Conservation (phyloP, 176 grass and related monocot species). For the Triticum dicoccoides region DNA sequence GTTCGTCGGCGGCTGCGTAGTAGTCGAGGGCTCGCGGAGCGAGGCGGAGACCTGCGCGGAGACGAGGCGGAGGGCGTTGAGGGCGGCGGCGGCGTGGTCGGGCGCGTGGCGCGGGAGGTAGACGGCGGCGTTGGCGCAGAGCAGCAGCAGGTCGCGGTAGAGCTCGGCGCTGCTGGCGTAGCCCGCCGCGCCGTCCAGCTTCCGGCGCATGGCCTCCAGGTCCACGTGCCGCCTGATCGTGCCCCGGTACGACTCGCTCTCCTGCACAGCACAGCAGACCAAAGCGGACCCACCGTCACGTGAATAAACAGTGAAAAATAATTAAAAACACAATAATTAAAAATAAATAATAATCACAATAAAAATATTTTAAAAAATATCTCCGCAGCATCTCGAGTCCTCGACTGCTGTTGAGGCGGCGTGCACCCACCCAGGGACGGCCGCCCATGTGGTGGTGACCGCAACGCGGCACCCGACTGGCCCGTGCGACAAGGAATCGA, state of each 20-base stretch:
- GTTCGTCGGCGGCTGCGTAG: neutral
- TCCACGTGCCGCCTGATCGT: slow-evolving; percentile 81
- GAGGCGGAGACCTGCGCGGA: slow-evolving; percentile 26
- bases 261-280: slow-evolving; percentile 19
- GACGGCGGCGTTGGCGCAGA: slow-evolving; percentile 71
- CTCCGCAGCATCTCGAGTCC: neutral
- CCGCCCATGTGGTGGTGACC: neutral
- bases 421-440: no score
- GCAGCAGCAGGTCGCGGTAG: slow-evolving; percentile 80
- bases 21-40: slow-evolving; percentile 1
- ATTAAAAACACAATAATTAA: neutral
- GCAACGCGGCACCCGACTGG: slow-evolving; percentile 30
- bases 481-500: neutral
- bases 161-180: slow-evolving; percentile 45
- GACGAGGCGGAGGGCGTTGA: slow-evolving; percentile 48
- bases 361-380: neutral
- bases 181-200: slow-evolving; percentile 25
- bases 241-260: slow-evolving; percentile 45
- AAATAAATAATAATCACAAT: neutral
- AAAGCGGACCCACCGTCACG: neutral
- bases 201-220: slow-evolving; percentile 52
- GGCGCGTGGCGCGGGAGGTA: slow-evolving; percentile 50
- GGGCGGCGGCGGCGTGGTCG: slow-evolving; percentile 56
- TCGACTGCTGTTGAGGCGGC: no score
- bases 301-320: neutral